Conservation (phyloP, 176 grass and related monocot species). For the Hyparrhenia diplandra region DNA sequence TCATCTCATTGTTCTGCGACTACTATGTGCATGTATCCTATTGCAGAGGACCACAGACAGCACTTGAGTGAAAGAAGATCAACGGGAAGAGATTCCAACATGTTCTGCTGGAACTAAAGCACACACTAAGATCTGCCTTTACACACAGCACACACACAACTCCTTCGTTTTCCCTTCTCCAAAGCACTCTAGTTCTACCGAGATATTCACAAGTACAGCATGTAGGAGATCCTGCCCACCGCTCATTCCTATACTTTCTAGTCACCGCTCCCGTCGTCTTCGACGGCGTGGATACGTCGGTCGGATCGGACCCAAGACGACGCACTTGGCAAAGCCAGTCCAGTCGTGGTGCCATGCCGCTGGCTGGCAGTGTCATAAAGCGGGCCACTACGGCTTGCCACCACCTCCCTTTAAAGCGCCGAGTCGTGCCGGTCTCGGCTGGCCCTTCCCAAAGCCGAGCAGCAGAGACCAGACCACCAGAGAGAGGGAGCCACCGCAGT, state of each 20-base stretch:
- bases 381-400: conserved; percentile 20
- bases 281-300: neutral
- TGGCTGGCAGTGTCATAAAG: conserved; percentile 22
- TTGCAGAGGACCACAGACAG: neutral
- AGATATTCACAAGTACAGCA: neutral
- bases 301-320: neutral
- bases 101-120: neutral
- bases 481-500: neutral
- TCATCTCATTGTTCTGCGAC: neutral
- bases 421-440: neutral
- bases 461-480: neutral
- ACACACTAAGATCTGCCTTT: neutral
- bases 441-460: conserved; percentile 40
- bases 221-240: neutral
- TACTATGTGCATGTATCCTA: neutral
- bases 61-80: neutral
- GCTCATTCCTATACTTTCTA: no score
- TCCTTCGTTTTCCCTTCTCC: neutral
- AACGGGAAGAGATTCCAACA: neutral
- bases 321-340: conserved; percentile 20
- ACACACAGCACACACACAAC: no score
- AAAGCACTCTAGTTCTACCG: neutral
- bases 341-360: conserved; percentile 19
- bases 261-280: neutral
- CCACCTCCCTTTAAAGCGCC: conserved; percentile 38